Conservation (phyloP, 768 basidiomycete genomes). For the Harrya chromipes region DNA sequence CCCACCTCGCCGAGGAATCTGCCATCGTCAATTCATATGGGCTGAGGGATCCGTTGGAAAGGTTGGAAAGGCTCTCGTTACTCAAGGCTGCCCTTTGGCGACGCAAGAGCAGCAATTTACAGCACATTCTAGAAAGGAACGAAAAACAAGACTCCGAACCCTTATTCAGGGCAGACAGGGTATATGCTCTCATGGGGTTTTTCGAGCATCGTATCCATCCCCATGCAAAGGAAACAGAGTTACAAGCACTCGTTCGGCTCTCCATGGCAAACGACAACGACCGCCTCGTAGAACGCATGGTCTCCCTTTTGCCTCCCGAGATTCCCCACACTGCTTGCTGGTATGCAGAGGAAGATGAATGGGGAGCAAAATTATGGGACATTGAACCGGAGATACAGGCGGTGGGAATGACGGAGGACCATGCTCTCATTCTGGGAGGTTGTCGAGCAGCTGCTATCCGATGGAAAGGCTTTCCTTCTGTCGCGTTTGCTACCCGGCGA, state of each 20-base stretch:
- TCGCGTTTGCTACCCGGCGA: slow-evolving; percentile 13
- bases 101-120: slow-evolving; percentile 6
- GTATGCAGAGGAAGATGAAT: slow-evolving; percentile 21
- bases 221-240: slow-evolving; percentile 12
- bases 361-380: slow-evolving; percentile 19
- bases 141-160: neutral
- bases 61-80: slow-evolving; percentile 19
- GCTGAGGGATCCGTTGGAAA: slow-evolving; percentile 19
- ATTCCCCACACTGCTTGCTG: slow-evolving; percentile 4
- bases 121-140: neutral
- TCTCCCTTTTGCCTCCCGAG: slow-evolving; percentile 17
- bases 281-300: slow-evolving; percentile 20
- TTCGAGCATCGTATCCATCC: slow-evolving; percentile 25
- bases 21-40: slow-evolving; percentile 21
- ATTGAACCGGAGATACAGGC: slow-evolving; percentile 16
- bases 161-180: slow-evolving; percentile 17
- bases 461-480: slow-evolving; percentile 23
- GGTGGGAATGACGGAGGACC: slow-evolving; percentile 16
- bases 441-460: slow-evolving; percentile 21
- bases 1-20: slow-evolving; percentile 12
- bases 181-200: slow-evolving; percentile 28
- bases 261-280: slow-evolving; percentile 27
- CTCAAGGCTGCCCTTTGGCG: slow-evolving; percentile 26
- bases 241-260: slow-evolving; percentile 22
- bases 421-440: slow-evolving; percentile 22